These are phyloP conservation scores for Diplosphaera chodatii DNA, from an alignment of 139 green algal species.

Conservation along the genomic window DNA sequence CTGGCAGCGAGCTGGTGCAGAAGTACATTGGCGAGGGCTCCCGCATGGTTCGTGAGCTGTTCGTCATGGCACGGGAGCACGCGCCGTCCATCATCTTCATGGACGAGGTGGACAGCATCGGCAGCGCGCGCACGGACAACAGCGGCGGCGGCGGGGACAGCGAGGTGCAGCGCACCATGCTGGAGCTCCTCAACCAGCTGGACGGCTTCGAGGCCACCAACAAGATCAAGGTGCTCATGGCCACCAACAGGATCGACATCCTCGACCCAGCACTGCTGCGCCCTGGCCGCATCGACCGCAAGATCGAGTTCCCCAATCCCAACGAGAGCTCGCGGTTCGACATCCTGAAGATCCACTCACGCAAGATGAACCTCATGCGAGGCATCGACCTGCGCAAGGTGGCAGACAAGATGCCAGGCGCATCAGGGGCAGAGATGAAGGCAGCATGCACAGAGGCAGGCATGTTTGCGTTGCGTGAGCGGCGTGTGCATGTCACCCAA, in stretches of 20 bases:
- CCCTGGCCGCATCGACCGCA: conserved; percentile 97
- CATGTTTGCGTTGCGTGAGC: conserved; percentile 98
- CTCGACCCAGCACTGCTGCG: conserved; percentile 93
- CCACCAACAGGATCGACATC: conserved; percentile 99
- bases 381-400: conserved; percentile 95
- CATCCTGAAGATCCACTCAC: conserved; percentile 93
- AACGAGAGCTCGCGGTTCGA: conserved; percentile 83
- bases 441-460: conserved; percentile 90
- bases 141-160: conserved; percentile 82
- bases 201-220: conserved; percentile 98
- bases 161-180: conserved; percentile 99
- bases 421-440: conserved; percentile 95
- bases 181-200: conserved; percentile 99
- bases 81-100: conserved; percentile 96
- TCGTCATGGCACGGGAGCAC: conserved; percentile 98
- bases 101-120: conserved; percentile 98
- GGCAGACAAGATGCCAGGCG: conserved; percentile 84
- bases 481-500: conserved; percentile 95
- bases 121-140: conserved; percentile 82
- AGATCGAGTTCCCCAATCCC: conserved; percentile 99
- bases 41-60: conserved; percentile 98
- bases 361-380: conserved; percentile 89
- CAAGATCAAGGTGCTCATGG: conserved; percentile 99
- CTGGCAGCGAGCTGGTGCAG: conserved; percentile 94
- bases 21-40: conserved; percentile 99